These are phyloP conservation scores for Plasmodium inui DNA, from an alignment of 169 alveolate species.

Conservation along the genomic window DNA sequence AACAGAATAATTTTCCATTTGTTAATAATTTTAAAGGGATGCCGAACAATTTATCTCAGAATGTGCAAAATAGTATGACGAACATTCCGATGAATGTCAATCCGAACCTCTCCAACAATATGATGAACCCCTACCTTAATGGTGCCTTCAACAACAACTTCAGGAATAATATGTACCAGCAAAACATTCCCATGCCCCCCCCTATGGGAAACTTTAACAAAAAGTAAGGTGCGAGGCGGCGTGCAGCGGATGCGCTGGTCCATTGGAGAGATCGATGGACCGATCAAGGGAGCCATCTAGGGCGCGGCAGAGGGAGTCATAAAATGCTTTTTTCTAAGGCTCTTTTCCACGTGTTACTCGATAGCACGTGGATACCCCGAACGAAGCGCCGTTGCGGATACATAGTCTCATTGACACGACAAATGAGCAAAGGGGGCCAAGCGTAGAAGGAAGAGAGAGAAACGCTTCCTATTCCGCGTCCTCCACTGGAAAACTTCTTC, in stretches of 20 bases:
- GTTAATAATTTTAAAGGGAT: constrained; percentile 64
- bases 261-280: background rate
- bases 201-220: constrained; percentile 52
- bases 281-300: background rate
- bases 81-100: constrained; percentile 60
- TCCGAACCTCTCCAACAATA: constrained; percentile 55
- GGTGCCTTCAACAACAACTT: constrained; percentile 44
- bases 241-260: background rate
- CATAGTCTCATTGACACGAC: background rate
- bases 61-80: constrained; percentile 44
- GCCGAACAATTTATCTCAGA: constrained; percentile 51
- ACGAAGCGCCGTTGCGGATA: background rate
- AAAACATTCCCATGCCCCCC: constrained; percentile 61
- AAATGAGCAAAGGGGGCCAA: background rate
- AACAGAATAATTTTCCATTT: constrained; percentile 65
- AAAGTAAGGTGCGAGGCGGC: constrained; percentile 3
- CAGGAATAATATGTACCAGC: constrained; percentile 67
- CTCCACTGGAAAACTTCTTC: background rate
- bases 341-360: background rate
- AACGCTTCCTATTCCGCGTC: background rate
- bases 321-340: background rate
- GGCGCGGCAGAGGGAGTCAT: background rate
- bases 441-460: background rate
- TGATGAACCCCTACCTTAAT: constrained; percentile 72
- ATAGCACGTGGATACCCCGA: background rate